phyloP scores from a whole-genome alignment of 1,139 yeast genomes.

The Suhomyces anneliseae region DNA sequence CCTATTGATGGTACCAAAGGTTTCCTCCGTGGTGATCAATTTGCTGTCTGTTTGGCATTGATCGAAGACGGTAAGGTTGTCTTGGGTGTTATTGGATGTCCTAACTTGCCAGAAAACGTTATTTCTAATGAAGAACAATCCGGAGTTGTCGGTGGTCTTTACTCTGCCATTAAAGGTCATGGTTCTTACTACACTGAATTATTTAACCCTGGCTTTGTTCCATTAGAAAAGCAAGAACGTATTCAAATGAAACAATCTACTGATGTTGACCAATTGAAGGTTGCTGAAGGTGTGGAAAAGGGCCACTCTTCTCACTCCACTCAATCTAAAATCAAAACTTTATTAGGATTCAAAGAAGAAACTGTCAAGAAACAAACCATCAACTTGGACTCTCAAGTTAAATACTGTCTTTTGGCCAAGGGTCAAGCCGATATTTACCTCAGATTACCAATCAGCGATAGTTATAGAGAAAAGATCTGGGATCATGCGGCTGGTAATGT shows the following conservation, averaged over 20 bases:
- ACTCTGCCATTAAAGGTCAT: conserved; percentile 69
- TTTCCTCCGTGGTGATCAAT: conserved; percentile 91
- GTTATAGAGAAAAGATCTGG: conserved; percentile 94
- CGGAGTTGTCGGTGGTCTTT: conserved; percentile 63
- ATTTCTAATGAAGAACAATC: conserved; percentile 35
- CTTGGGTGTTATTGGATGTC: conserved; percentile 95
- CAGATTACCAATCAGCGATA: conserved; percentile 74
- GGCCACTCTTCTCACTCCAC: conserved; percentile 92
- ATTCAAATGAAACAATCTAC: conserved; percentile 46
- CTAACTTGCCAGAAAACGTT: conserved; percentile 68
- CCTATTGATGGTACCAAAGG: conserved; percentile 99
- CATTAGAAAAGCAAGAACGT: conserved; percentile 38
- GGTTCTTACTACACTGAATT: conserved; percentile 68
- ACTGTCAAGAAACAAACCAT: conserved; percentile 53
- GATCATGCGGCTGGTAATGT: conserved; percentile 97
- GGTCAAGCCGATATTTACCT: conserved; percentile 93
- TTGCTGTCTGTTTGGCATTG: conserved; percentile 91
- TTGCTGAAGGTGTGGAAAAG: conserved; percentile 95
- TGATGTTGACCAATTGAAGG: conserved; percentile 53
- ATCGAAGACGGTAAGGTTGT: conserved; percentile 82
- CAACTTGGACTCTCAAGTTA: conserved; percentile 92
- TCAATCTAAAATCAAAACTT: conserved; percentile 71
- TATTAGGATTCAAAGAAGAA: conserved; percentile 45
- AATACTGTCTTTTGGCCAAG: conserved; percentile 84
- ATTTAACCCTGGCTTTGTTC: conserved; percentile 32